Conservation (phyloP, 805 yeast genomes). For the Yarrowia bubula region DNA sequence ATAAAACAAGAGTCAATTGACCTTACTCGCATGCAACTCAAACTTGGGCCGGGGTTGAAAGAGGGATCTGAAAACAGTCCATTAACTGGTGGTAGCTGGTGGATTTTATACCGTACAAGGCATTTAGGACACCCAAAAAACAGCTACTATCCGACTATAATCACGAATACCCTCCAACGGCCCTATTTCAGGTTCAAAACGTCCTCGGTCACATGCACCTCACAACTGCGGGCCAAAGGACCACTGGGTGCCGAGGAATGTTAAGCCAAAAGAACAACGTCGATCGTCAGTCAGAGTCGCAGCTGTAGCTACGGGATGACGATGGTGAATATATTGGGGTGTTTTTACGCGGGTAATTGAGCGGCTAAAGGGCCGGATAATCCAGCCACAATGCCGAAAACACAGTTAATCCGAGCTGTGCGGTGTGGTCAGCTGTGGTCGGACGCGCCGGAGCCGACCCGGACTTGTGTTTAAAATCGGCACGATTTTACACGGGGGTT, state of each 20-base stretch:
- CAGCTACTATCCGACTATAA: no score
- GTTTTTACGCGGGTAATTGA: no score
- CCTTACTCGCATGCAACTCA: conserved; percentile 1
- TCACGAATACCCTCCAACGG: no score
- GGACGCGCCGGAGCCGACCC: conserved; percentile 18
- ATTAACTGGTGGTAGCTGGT: no score
- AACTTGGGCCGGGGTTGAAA: conserved; percentile 13
- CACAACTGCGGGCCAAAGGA: conserved; percentile 10
- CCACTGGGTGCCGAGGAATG: conserved; percentile 21
- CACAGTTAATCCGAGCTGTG: not conserved
- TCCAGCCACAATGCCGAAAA: no score
- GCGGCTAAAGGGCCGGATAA: not conserved
- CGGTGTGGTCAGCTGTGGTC: no score
- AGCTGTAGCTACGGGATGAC: no score
- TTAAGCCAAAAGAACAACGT: not conserved
- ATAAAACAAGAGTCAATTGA: conserved; percentile 10
- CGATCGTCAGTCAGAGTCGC: not conserved
- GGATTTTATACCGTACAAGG: no score
- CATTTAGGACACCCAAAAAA: no score
- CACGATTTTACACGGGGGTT: not conserved
- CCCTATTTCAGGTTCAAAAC: no score
- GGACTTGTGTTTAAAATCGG: conserved; percentile 11
- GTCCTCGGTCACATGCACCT: not conserved
- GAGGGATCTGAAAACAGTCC: no score
- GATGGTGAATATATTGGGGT: no score